Base-by-base conservation (phyloP, 106 monocot genomes). In the Amphibolis antarctica region DNA sequence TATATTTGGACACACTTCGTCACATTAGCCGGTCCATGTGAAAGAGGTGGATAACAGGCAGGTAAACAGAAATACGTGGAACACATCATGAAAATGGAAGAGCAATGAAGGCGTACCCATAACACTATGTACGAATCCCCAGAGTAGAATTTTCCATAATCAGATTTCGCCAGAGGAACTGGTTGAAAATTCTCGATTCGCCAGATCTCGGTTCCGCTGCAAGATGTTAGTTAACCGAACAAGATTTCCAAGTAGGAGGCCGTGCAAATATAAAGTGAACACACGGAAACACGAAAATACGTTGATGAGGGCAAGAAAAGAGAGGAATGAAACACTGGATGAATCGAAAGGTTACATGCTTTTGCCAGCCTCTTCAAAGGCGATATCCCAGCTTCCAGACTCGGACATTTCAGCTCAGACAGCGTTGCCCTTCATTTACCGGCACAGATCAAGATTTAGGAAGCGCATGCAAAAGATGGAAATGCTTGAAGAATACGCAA, bases 171-270 rank as follows among this genome's bases (percentile, higher is more conserved):
- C 50, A 82, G 59, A 65, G 74, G 70, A 61, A 77, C 70, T 14
- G 81, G 81, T 66, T 74, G 65, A 57, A 82, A 82, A 65, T 77
- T 70, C 68, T 82, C 81, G 54, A 82, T 82, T 28, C 81, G 55
- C 81, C 81, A 82, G 14, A 82, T 82, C 42, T 82, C 74, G 3
- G 56, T 77, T 21, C 81, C 81, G 46, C 83, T 83, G 27, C 60
- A 5, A 42, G 60, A 36, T 18, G 69, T 53, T 22, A 66, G 28
- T 69, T 66, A 73, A 77, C 65, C 30, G 55, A 64, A 42, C 3
- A 57, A 49, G 48, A 49, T 17, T 1, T 28, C 6, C 46, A 55
- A 56, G 30, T 19, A 55, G 26, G n/a, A 19, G 20, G 20, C 1
- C 13, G 28, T 15, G 17, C 25, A 6, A 27, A 57, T 28, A 43